Base-by-base conservation (phyloP, 768 basidiomycete genomes). In the Gymnopilus dilepis region DNA sequence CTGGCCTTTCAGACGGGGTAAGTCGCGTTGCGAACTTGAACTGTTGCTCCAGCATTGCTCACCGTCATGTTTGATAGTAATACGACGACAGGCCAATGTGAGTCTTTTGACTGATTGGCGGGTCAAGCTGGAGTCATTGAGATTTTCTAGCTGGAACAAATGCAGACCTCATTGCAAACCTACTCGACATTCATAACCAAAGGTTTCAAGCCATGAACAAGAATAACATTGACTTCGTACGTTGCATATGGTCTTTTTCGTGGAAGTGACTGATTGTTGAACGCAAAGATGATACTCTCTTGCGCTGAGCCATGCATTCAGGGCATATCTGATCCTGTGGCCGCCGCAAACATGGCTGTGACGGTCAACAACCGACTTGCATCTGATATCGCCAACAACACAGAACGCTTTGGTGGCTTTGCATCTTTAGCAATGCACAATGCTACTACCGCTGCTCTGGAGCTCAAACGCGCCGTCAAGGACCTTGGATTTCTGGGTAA, bases 361-460 rank as follows among this genome's bases (percentile, higher is more conserved):
- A 67, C 60, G 3, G 71, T 77, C 6, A 80, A 82, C 56, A 70
- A 82, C 56, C 64, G 71, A 38, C 67, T 81, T 6, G 77, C 78
- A 17, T 69, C 69, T 11, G 62, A 65, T 2, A 81, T 81, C 26
- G 58, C 77, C 7, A 81, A 80, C 43, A 76, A 76, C 41, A 78
- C 78, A 0, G 68, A 67, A 21, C 72, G 79, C 4, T 81, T 82
- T 47, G 79, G 78, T 7, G 79, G 67, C 6, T 81, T 81, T 61
- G 80, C 78, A 7, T 66, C 79, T 4, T 58, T 82, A 7, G 69
- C 79, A 3, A 82, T 82, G 80, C 78, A 81, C 47, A 77, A 82
- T 54, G 78, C 80, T n/a, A 74, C 76, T 1, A 67, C 66, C 22
- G 80, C 80, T 2, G 77, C 74, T 6, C 67, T 72, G 21, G 80